A percentile compares a stretch with the other conserved stretches of the same genome.
Conservation (phyloP, 768 basidiomycete genomes). For the Sporobolomyces pararoseus region DNA sequence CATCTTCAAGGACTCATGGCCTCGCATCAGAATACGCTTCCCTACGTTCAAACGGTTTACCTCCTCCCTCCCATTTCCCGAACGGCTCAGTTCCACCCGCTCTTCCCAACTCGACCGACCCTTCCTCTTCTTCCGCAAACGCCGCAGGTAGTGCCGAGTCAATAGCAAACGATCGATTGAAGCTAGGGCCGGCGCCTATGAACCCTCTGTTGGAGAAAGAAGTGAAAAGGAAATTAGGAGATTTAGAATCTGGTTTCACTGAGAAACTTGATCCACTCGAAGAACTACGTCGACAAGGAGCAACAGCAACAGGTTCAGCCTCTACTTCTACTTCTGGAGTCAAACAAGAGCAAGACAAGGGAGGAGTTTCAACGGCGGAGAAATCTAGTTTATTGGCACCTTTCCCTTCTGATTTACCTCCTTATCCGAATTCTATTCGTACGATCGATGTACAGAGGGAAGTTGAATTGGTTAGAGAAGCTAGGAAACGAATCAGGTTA, state of each 20-base stretch:
- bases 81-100: background rate
- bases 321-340: conserved; percentile 1
- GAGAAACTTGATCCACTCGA: conserved; percentile 8
- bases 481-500: conserved; percentile 82
- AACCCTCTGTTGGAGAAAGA: conserved; percentile 75
- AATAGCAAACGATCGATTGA: conserved; percentile 57
- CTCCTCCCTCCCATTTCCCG: conserved; percentile 6
- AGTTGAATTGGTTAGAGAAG: conserved; percentile 81
- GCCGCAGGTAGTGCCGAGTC: too few species aligned
- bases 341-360: conserved; percentile 49
- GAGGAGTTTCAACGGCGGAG: background rate
- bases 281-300: background rate
- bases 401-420: conserved; percentile 66
- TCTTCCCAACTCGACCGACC: background rate
- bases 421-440: conserved; percentile 76
- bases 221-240: conserved; percentile 70
- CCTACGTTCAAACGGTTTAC: conserved; percentile 11
- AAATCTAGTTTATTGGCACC: conserved; percentile 54
- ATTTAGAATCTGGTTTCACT: conserved; percentile 61
- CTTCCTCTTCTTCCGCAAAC: background rate
- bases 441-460: conserved; percentile 84
- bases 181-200: conserved; percentile 76
- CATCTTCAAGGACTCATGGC: conserved; percentile 60
- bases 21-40: conserved; percentile 46
- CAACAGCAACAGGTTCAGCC: conserved; percentile 9